Conservation (phyloP, 2,329 filamentous ascomycete species). For the Trichoderma hamatum region DNA sequence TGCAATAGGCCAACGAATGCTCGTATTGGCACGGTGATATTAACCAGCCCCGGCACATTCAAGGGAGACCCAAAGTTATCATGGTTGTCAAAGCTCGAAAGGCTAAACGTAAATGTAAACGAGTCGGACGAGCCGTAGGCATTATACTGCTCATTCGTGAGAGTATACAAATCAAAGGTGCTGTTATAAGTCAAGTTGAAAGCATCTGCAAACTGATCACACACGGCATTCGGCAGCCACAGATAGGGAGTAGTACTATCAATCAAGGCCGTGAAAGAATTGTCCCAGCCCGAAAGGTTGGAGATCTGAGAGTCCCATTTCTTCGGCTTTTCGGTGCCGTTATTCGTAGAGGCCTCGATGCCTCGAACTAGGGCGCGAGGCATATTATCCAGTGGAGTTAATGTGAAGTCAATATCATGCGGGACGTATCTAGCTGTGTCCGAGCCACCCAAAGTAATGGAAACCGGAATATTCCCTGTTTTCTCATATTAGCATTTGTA, state of each 20-base stretch:
- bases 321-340: slow-evolving; percentile 34
- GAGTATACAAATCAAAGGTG: slow-evolving; percentile 65
- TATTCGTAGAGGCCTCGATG: slow-evolving; percentile 47
- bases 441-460: slow-evolving; percentile 71
- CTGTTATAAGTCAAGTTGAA: slow-evolving; percentile 69
- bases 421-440: slow-evolving; percentile 64
- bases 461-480: slow-evolving; percentile 50
- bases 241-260: slow-evolving; percentile 67
- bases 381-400: slow-evolving; percentile 58
- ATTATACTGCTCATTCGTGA: slow-evolving; percentile 60
- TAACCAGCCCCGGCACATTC: slow-evolving; percentile 54
- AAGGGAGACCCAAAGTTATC: slow-evolving; percentile 56
- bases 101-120: slow-evolving; percentile 59
- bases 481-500: slow-evolving; percentile 25
- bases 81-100: slow-evolving; percentile 59
- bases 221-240: slow-evolving; percentile 63
- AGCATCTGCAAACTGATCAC: slow-evolving; percentile 64
- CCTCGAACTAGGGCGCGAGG: slow-evolving; percentile 64
- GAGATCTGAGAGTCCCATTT: slow-evolving; percentile 47
- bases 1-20: slow-evolving; percentile 55
- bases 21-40: slow-evolving; percentile 57
- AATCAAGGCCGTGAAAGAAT: slow-evolving; percentile 56
- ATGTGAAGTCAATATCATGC: slow-evolving; percentile 62
- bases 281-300: slow-evolving; percentile 49
- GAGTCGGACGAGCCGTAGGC: slow-evolving; percentile 48